phyloP scores from a whole-genome alignment of 331 rosid genomes.

The Quercus tomentella region DNA sequence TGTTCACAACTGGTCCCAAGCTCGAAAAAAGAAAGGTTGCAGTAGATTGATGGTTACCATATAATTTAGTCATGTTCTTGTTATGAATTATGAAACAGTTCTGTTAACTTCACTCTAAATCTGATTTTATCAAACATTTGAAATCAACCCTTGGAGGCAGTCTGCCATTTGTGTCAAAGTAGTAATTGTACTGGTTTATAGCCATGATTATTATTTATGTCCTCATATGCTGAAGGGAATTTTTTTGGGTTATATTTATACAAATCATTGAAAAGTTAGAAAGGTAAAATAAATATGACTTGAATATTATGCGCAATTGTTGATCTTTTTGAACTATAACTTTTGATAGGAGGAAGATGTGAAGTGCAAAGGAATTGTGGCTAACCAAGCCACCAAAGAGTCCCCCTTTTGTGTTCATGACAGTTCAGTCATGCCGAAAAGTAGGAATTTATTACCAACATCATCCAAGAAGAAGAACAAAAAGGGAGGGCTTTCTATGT shows the following conservation, averaged over 20 bases:
- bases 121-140: neutral
- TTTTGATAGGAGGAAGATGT: constrained; percentile 49
- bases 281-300: neutral
- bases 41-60: too few relatives aligned
- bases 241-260: neutral
- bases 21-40: too few relatives aligned
- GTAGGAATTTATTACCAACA: constrained; percentile 31
- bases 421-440: constrained; percentile 39
- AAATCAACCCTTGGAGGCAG: neutral
- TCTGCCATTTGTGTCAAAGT: neutral
- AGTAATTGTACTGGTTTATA: neutral
- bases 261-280: neutral
- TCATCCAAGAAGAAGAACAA: constrained; percentile 73
- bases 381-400: constrained; percentile 30
- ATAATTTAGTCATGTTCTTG: too few relatives aligned
- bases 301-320: neutral
- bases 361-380: constrained; percentile 17
- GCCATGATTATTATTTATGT: neutral
- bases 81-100: neutral
- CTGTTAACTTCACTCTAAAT: neutral
- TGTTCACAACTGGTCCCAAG: too few relatives aligned
- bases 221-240: neutral
- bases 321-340: constrained; percentile 11
- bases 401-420: constrained; percentile 26
- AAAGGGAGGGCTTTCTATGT: constrained; percentile 96